phyloP scores from a whole-genome alignment of 257 asterid genomes.

The Nicotiana obtusifolia region DNA sequence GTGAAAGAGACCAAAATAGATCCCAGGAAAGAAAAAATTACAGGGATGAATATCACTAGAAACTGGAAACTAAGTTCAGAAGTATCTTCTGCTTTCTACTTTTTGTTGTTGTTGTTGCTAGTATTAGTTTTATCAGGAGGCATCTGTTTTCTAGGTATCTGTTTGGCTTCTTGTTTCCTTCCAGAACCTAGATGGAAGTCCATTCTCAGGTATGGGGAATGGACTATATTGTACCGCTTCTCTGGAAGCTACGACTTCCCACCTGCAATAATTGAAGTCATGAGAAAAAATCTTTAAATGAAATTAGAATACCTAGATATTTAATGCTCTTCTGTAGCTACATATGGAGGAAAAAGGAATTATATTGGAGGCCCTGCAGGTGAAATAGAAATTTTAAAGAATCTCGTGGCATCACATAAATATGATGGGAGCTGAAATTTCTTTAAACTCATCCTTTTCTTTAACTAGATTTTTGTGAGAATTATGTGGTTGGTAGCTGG shows the following conservation, averaged over 20 bases:
- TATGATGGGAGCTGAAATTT: neutral
- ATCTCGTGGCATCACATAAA: neutral
- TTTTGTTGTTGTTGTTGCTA: neutral
- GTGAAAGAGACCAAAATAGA: neutral
- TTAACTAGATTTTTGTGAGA: neutral
- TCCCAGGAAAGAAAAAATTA: neutral
- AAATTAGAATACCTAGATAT: neutral
- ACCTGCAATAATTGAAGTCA: conserved; percentile 37
- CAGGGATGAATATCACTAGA: conserved; percentile 1
- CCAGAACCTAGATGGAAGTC: conserved; percentile 62
- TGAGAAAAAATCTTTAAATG: neutral
- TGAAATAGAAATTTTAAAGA: neutral
- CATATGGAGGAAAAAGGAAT: neutral
- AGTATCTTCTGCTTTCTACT: neutral
- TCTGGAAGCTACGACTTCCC: conserved; percentile 52
- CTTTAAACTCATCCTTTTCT: neutral
- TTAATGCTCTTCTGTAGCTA: neutral
- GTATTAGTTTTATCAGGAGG: conserved; percentile 3
- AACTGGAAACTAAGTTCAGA: neutral
- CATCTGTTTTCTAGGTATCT: neutral
- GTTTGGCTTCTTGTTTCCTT: conserved; percentile 28
- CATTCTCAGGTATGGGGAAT: conserved; percentile 70
- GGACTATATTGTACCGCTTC: conserved; percentile 52
- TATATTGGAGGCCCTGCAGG: neutral
- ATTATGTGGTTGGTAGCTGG: neutral